A percentile compares a stretch with the other conserved stretches of the same genome.
Conservation (phyloP, 306 rosid genomes). For the Cicer bijugum region DNA sequence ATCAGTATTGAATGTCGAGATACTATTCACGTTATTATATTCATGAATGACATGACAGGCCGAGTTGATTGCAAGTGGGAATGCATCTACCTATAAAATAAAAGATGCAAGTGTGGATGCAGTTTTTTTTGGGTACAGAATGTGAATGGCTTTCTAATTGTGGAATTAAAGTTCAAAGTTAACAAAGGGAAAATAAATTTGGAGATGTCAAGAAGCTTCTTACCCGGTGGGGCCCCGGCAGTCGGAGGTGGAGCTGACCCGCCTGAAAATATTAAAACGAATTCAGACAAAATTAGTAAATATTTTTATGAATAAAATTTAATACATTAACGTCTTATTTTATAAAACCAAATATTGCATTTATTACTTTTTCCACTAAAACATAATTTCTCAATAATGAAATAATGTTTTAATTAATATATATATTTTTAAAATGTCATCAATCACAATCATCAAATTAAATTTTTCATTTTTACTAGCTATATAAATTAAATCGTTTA, state of each 20-base stretch:
- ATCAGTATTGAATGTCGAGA: not conserved
- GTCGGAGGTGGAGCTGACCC: conserved; percentile 45
- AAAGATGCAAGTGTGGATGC: no score
- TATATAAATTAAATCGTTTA: no score
- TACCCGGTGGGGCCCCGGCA: conserved; percentile 52
- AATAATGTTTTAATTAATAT: no score
- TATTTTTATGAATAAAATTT: not conserved
- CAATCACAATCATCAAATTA: no score
- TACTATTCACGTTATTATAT: not conserved
- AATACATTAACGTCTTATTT: not conserved
- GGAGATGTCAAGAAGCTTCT: not conserved
- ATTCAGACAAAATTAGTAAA: not conserved
- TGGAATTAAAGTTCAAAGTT: not conserved
- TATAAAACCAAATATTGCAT: no score
- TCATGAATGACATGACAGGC: not conserved
- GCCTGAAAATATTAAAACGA: conserved; percentile 7
- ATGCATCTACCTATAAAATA: not conserved
- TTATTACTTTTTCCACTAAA: no score
- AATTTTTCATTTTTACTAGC: no score
- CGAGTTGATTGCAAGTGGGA: not conserved
- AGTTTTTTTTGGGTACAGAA: no score
- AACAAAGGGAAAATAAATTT: not conserved
- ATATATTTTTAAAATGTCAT: no score
- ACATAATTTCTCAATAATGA: no score
- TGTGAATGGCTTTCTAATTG: not conserved